Evolutionary conservation across 2,329 filamentous ascomycete species (phyloP).

Genomic region (Epichloe festucae): DNA sequence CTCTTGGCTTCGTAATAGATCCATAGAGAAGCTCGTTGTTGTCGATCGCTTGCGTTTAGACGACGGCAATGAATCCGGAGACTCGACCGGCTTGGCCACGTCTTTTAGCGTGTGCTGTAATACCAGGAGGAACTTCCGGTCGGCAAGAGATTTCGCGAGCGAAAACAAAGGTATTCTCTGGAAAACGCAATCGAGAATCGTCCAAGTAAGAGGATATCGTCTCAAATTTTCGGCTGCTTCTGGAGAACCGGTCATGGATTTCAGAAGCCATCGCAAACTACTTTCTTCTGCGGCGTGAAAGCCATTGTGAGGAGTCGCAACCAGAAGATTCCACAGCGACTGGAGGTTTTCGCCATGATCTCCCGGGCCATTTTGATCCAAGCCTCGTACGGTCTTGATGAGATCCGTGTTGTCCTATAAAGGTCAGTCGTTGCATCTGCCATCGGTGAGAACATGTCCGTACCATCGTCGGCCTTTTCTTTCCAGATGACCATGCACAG

Average conservation of each 20-base stretch:
- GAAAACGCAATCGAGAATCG: conserved; percentile 47
- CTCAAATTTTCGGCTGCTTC: conserved; percentile 38
- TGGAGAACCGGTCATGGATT: conserved; percentile 39
- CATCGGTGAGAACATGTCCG: not conserved
- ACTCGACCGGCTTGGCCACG: conserved; percentile 23
- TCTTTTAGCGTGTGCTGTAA: conserved; percentile 55
- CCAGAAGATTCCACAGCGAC: conserved; percentile 35
- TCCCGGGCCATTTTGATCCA: conserved; percentile 38
- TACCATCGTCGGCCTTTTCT: conserved; percentile 2
- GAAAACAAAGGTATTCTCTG: conserved; percentile 54
- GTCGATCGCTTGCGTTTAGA: conserved; percentile 35
- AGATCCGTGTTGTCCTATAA: conserved; percentile 25
- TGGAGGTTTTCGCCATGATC: conserved; percentile 33
- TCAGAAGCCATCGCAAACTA: conserved; percentile 49
- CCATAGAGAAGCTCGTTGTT: conserved; percentile 24
- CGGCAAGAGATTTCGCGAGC: conserved; percentile 57
- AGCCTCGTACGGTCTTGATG: conserved; percentile 39
- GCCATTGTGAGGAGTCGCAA: conserved; percentile 24
- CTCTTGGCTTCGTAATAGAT: conserved; percentile 23
- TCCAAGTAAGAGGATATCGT: conserved; percentile 46
- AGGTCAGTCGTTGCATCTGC: not conserved
- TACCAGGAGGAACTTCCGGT: conserved; percentile 53
- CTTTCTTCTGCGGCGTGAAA: conserved; percentile 44
- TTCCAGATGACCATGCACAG: not conserved
- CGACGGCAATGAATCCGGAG: conserved; percentile 12